Evolutionary conservation across 176 grass and related monocot species (phyloP), one percentile per base, ranked within the genome.

Genomic region (Aegilops tauschii): DNA sequence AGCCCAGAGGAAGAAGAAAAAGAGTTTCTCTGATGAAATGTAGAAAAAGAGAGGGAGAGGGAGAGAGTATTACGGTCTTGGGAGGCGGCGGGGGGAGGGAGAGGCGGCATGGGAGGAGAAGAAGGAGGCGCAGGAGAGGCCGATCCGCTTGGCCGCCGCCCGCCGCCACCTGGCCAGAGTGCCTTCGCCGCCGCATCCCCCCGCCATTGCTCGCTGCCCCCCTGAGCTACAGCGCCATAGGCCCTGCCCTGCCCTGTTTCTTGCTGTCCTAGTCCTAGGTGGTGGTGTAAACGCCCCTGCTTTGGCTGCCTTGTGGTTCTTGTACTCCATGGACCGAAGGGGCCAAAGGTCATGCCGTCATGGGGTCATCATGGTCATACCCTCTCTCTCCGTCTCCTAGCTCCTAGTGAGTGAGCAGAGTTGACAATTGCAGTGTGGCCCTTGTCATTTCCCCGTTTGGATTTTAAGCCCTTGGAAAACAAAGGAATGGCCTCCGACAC

Each of bases 131-230:
- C 91, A 96, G 39, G 91, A 86, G 50, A 96, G 80, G 13, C 89
- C 83, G 87, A 96, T 91, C n/a, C 83, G 80, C 84, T 88, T 96
- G 77, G 90, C 87, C 9, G 91, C 87, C 47, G 87, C 86, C 88
- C 81, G 83, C 58, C 92, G 86, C 94, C 91, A 93, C 80, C 84
- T 70, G 61, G 83, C 34, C 12, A 88, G 83, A 78, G 40, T 88
- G n/a, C 92, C 89, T n/a, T 91, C 84, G 81, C 85, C 69, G 34
- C 21, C 76, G 76, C 85, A 80, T n/a, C 80, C 84, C 12, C 80
- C 67, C 50, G 68, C 90, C 90, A 92, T 92, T 85, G 86, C 77
- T 76, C n/a, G 21, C 85, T 50, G 65, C 32, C 28, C 77, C 61
- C 68, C 79, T 75, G 68, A 9, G 67, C 73, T 45, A 56, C 84